These are phyloP conservation scores for Boletellus emodensis DNA, from an alignment of 768 basidiomycete species.

Conservation along the genomic window DNA sequence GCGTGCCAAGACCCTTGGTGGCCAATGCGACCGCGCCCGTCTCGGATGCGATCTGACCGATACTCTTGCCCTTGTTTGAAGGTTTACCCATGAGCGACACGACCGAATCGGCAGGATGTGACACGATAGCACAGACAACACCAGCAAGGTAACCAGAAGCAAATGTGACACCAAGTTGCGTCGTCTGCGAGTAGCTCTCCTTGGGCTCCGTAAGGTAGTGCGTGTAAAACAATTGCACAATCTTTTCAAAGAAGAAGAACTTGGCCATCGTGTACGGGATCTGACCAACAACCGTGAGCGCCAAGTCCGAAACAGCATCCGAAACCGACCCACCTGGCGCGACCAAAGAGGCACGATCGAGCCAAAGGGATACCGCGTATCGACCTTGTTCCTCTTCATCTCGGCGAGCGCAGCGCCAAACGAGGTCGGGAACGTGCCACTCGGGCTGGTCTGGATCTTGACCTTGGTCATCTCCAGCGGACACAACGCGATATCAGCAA, in stretches of 20 bases:
- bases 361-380: constrained; percentile 83
- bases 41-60: constrained; percentile 68
- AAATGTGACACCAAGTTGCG: constrained; percentile 87
- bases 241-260: constrained; percentile 94
- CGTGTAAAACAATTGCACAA: constrained; percentile 83
- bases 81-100: constrained; percentile 93
- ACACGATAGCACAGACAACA: constrained; percentile 94
- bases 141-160: constrained; percentile 91
- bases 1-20: constrained; percentile 84
- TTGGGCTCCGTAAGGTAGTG: constrained; percentile 80
- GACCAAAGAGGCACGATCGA: constrained; percentile 86
- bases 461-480: constrained; percentile 93
- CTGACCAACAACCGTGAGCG: not conserved
- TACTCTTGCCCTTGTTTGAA: constrained; percentile 74
- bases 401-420: constrained; percentile 69
- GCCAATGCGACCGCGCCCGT: constrained; percentile 60
- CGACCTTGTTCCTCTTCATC: constrained; percentile 62
- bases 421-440: constrained; percentile 72
- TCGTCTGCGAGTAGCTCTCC: constrained; percentile 72
- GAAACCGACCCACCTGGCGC: constrained; percentile 38
- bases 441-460: constrained; percentile 78
- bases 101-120: constrained; percentile 92
- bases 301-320: not conserved
- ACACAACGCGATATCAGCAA: constrained; percentile 95
- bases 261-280: constrained; percentile 97